Conservation (phyloP, 768 basidiomycete species). For the Stropharia rugosoannulata region DNA sequence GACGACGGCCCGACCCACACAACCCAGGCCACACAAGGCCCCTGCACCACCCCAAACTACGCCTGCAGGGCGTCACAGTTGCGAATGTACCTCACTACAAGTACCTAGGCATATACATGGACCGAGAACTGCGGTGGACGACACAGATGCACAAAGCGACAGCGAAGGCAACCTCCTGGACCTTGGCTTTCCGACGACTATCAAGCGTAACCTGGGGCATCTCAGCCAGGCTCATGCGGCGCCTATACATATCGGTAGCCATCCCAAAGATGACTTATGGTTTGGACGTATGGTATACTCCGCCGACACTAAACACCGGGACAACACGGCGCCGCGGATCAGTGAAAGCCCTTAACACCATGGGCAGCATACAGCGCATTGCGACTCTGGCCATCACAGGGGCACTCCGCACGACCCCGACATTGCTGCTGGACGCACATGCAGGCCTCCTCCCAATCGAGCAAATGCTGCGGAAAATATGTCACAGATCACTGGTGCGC, state of each 20-base stretch:
- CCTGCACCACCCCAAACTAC: neutral
- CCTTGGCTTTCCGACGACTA: neutral
- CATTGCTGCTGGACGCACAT: constrained; percentile 15
- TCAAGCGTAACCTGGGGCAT: neutral
- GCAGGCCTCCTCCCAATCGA: neutral
- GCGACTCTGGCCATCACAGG: constrained; percentile 11
- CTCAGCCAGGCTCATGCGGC: neutral
- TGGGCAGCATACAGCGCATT: neutral
- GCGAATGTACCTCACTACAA: neutral
- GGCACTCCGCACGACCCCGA: constrained; percentile 14
- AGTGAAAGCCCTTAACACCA: neutral
- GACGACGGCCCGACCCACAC: neutral
- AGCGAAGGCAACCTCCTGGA: constrained; percentile 6
- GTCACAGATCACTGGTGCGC: neutral
- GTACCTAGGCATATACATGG: constrained; percentile 15
- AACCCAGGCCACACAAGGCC: neutral
- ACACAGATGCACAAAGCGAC: constrained; percentile 10
- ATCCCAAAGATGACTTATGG: neutral
- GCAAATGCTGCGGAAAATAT: too few relatives aligned
- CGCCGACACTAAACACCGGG: neutral
- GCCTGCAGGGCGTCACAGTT: neutral
- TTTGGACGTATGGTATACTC: neutral
- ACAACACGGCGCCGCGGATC: neutral
- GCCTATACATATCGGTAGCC: neutral
- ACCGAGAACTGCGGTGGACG: constrained; percentile 15